Evolutionary conservation across 2,329 filamentous ascomycete genomes (phyloP).

Genomic region (Ascomycota sp.): DNA sequence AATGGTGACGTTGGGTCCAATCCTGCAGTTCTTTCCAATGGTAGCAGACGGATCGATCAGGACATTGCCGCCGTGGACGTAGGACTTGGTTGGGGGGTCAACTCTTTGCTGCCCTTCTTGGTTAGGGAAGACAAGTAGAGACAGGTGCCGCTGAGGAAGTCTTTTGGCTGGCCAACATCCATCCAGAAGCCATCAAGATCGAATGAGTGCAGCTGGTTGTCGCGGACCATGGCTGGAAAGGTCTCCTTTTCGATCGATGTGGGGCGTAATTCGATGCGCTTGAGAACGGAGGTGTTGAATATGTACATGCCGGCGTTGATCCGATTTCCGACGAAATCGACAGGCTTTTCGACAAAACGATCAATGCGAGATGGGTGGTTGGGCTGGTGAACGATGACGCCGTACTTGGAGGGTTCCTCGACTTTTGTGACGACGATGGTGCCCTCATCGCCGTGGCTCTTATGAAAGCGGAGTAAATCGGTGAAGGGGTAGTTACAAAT

Average conservation of each 20-base stretch:
- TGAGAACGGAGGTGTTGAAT: slow-evolving; percentile 75
- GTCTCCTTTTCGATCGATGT: slow-evolving; percentile 98
- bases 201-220: slow-evolving; percentile 84
- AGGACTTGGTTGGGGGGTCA: slow-evolving; percentile 53
- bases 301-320: slow-evolving; percentile 99
- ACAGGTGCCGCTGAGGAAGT: slow-evolving; percentile 91
- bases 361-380: slow-evolving; percentile 82
- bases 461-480: slow-evolving; percentile 80
- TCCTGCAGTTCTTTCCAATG: slow-evolving; percentile 96
- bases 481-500: slow-evolving; percentile 96
- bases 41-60: slow-evolving; percentile 85
- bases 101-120: slow-evolving; percentile 73
- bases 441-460: slow-evolving; percentile 78
- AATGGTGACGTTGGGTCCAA: slow-evolving; percentile 92
- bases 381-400: slow-evolving; percentile 94
- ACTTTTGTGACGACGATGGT: slow-evolving; percentile 98
- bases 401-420: slow-evolving; percentile 96
- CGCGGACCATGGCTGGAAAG: slow-evolving; percentile 81
- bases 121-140: slow-evolving; percentile 84
- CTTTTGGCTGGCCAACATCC: slow-evolving; percentile 96
- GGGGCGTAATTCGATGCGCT: slow-evolving; percentile 84
- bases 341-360: slow-evolving; percentile 97
- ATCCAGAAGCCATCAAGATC: slow-evolving; percentile 98
- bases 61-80: slow-evolving; percentile 84
- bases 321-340: slow-evolving; percentile 95